A percentile compares a stretch with the other conserved stretches of the same genome.
Evolutionary conservation across 2,329 filamentous ascomycete species (phyloP).

Genomic region (Emmonsiellopsis sp.): DNA sequence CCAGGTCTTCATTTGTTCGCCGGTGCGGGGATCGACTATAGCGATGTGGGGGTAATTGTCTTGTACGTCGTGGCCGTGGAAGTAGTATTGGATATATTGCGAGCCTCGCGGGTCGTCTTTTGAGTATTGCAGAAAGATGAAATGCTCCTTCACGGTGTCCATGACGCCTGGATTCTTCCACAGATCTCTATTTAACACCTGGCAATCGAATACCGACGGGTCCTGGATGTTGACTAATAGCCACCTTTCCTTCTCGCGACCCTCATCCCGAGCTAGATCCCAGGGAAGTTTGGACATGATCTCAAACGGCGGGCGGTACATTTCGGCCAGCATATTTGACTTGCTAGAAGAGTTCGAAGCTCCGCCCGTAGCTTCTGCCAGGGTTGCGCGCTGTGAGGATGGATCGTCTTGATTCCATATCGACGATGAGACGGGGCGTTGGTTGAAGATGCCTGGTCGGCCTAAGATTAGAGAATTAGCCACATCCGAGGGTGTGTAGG

Average conservation of each 20-base stretch:
- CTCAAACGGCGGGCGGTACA: conserved; percentile 88
- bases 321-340: conserved; percentile 70
- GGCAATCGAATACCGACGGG: conserved; percentile 85
- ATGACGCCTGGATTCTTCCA: conserved; percentile 81
- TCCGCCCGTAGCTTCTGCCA: conserved; percentile 55
- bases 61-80: conserved; percentile 66
- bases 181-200: conserved; percentile 84
- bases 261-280: conserved; percentile 74
- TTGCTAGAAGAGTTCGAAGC: conserved; percentile 59
- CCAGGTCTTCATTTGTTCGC: conserved; percentile 96
- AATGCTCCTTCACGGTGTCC: conserved; percentile 79
- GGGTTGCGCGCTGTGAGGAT: conserved; percentile 39
- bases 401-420: conserved; percentile 49
- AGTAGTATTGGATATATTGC: conserved; percentile 86
- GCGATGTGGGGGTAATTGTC: conserved; percentile 93
- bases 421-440: conserved; percentile 43
- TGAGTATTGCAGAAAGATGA: conserved; percentile 89
- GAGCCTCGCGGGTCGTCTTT: conserved; percentile 71
- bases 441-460: conserved; percentile 60
- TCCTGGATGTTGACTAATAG: conserved; percentile 93
- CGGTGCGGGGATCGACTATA: conserved; percentile 89
- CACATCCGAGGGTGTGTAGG: background rate
- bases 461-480: conserved; percentile 16
- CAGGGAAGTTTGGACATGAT: conserved; percentile 72
- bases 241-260: conserved; percentile 87